A percentile compares a stretch with the other conserved stretches of the same genome.
These are phyloP conservation scores for Clavariopsis aquatica DNA, from an alignment of 495 filamentous ascomycete species.

Conservation along the genomic window DNA sequence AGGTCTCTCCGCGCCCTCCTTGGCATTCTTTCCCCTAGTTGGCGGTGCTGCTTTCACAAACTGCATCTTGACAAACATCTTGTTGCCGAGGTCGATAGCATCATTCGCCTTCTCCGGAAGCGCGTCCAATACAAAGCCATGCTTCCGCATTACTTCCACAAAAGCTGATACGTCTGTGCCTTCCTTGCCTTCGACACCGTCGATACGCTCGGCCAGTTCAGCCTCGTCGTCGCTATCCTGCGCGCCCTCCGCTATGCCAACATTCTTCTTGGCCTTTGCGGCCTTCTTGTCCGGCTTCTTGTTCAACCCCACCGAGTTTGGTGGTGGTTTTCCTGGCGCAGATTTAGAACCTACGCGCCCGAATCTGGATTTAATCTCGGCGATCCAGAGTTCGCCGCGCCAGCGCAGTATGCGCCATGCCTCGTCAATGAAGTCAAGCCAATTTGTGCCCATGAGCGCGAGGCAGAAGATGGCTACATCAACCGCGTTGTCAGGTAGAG, in stretches of 20 bases:
- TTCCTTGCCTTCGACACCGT: slow-evolving; percentile 54
- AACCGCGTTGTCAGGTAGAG: slow-evolving; percentile 66
- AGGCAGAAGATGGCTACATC: slow-evolving; percentile 93
- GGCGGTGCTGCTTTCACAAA: slow-evolving; percentile 79
- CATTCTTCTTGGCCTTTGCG: slow-evolving; percentile 46
- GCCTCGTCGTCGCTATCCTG: slow-evolving; percentile 27
- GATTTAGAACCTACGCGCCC: slow-evolving; percentile 56
- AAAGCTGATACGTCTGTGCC: slow-evolving; percentile 90
- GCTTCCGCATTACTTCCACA: slow-evolving; percentile 71
- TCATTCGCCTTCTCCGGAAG: slow-evolving; percentile 50
- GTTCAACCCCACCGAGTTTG: slow-evolving; percentile 45
- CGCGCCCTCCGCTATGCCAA: slow-evolving; percentile 47
- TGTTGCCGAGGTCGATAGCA: slow-evolving; percentile 79
- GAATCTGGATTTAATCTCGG: slow-evolving; percentile 93
- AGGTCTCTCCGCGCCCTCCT: slow-evolving; percentile 51
- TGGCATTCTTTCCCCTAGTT: slow-evolving; percentile 67
- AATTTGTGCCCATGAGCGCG: slow-evolving; percentile 98
- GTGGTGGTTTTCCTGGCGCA: slow-evolving; percentile 60
- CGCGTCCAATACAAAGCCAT: slow-evolving; percentile 73
- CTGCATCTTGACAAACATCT: slow-evolving; percentile 97
- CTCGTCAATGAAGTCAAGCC: slow-evolving; percentile 92
- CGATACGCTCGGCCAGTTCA: slow-evolving; percentile 42
- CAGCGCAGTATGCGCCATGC: slow-evolving; percentile 86
- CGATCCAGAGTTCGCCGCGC: slow-evolving; percentile 93
- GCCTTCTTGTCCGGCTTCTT: slow-evolving; percentile 56